Conservation (phyloP, 371 early-diverging fungal genomes). For the Syncephalastrum sp. region DNA sequence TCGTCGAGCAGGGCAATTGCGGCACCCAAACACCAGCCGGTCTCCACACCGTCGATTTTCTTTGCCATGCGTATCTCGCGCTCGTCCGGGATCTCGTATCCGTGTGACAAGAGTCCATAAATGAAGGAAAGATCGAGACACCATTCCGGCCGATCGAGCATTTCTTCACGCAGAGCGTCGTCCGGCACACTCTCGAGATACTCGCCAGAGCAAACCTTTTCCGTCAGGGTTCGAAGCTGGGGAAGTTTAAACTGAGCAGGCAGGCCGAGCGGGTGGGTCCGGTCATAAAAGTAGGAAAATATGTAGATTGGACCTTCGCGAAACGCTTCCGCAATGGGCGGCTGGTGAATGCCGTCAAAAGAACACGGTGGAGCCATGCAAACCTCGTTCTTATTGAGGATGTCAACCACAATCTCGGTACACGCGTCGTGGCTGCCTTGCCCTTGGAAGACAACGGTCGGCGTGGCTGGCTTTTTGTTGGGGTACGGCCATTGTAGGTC, state of each 20-base stretch:
- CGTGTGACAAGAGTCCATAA: conserved; percentile 76
- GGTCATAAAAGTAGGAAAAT: conserved; percentile 96
- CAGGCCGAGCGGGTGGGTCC: conserved; percentile 68
- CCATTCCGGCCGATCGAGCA: conserved; percentile 68
- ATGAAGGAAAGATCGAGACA: conserved; percentile 92
- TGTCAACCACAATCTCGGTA: conserved; percentile 41
- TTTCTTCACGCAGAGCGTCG: conserved; percentile 43
- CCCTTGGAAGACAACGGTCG: conserved; percentile 40
- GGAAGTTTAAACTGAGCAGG: conserved; percentile 58
- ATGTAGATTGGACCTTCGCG: conserved; percentile 82
- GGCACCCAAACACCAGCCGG: conserved; percentile 97
- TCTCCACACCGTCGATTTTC: conserved; percentile 91
- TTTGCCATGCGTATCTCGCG: conserved; percentile 80
- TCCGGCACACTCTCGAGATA: conserved; percentile 42
- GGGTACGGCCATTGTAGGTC: conserved; percentile 35
- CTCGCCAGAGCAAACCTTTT: conserved; percentile 69
- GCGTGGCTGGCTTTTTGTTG: conserved; percentile 9
- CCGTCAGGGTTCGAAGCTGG: conserved; percentile 60
- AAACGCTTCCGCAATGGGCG: conserved; percentile 70
- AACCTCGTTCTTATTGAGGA: conserved; percentile 61
- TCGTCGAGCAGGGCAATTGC: conserved; percentile 76
- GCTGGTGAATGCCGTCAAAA: conserved; percentile 92
- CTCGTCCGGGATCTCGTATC: conserved; percentile 80
- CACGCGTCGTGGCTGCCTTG: conserved; percentile 51
- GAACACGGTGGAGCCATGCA: conserved; percentile 74